Evolutionary conservation across 2,329 filamentous ascomycete species (phyloP).

Genomic region (Penicillium sp.): DNA sequence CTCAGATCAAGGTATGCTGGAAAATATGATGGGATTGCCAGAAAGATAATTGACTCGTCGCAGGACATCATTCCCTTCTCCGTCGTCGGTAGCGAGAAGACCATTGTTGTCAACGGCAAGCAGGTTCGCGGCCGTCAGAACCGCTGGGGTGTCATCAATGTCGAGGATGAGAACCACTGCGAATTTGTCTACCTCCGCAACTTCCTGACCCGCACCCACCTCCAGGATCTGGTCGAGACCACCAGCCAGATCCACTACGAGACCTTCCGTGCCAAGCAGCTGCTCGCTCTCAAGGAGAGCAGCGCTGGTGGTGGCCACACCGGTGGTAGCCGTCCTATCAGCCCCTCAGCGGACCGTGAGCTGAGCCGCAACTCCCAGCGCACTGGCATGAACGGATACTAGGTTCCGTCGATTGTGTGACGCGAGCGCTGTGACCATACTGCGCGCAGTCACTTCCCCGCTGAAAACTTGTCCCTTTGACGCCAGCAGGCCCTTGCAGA

Average conservation of each 20-base stretch:
- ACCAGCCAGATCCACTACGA: constrained; percentile 99
- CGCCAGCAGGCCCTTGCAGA: constrained; percentile 40
- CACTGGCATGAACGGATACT: constrained; percentile 99
- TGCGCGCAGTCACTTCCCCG: constrained; percentile 20
- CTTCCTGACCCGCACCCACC: constrained; percentile 96
- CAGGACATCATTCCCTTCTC: constrained; percentile 95
- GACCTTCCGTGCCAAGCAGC: constrained; percentile 98
- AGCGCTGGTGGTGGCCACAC: constrained; percentile 75
- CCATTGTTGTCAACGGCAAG: constrained; percentile 95
- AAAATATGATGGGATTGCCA: constrained; percentile 36
- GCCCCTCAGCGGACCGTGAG: constrained; percentile 89
- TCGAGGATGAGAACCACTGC: constrained; percentile 99
- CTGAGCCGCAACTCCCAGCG: constrained; percentile 95
- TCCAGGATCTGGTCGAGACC: constrained; percentile 98
- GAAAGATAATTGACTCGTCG: constrained; percentile 19
- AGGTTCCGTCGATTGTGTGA: constrained; percentile 40
- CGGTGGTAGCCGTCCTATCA: constrained; percentile 83
- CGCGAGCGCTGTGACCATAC: constrained; percentile 22
- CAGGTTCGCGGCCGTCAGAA: constrained; percentile 97
- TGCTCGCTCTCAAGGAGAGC: constrained; percentile 97
- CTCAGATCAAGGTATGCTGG: constrained; percentile 82
- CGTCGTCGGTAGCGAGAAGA: constrained; percentile 97
- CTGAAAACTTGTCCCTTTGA: constrained; percentile 32
- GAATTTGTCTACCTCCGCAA: constrained; percentile 98
- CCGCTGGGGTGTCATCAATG: constrained; percentile 99